These are phyloP conservation scores for Agastache rugosa DNA, from an alignment of 257 asterid species.

Conservation along the genomic window DNA sequence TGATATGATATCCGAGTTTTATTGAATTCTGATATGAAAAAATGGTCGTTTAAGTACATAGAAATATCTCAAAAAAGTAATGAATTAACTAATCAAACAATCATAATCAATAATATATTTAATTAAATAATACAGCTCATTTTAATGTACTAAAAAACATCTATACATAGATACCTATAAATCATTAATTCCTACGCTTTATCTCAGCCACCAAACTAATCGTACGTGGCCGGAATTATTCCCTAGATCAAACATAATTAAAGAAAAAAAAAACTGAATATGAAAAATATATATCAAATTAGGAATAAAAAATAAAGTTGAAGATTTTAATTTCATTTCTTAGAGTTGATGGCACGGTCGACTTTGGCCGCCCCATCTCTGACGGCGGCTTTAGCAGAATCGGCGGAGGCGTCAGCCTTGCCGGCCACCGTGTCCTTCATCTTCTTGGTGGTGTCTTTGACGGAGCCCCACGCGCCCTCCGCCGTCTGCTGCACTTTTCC, in stretches of 20 bases:
- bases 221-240: constrained; percentile 21
- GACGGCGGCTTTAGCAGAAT: constrained; percentile 37
- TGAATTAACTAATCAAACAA: no score
- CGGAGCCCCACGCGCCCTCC: constrained; percentile 64
- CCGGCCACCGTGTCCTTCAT: constrained; percentile 64
- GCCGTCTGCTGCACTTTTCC: constrained; percentile 69
- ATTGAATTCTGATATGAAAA: no score
- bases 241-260: neutral
- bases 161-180: neutral
- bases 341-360: constrained; percentile 48
- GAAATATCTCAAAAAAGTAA: no score
- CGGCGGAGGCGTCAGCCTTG: constrained; percentile 58
- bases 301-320: neutral
- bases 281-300: neutral
- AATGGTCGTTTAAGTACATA: no score
- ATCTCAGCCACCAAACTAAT: neutral
- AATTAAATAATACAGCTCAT: no score
- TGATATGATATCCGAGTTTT: no score
- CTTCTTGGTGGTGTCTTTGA: constrained; percentile 62
- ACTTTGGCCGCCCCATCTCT: constrained; percentile 47
- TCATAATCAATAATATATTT: no score
- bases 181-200: neutral
- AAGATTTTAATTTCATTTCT: neutral
- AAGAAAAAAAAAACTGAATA: neutral
- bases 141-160: no score